phyloP scores from a whole-genome alignment of 2,329 filamentous ascomycete species.

The Didymella sp. region DNA sequence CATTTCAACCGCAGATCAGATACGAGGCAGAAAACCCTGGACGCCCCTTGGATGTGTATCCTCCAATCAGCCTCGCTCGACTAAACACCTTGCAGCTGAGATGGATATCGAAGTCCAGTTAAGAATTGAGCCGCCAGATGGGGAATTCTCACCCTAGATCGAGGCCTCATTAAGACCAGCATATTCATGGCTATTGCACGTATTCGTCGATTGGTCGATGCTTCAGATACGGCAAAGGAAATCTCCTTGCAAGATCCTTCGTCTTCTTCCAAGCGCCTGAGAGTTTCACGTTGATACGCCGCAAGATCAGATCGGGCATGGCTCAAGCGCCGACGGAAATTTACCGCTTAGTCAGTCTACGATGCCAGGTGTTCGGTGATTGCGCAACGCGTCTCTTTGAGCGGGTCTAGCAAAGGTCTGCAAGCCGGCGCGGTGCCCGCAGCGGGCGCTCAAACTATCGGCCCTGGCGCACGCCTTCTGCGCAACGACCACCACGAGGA shows the following conservation, averaged over 20 bases:
- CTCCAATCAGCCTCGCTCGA: constrained; percentile 11
- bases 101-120: background rate
- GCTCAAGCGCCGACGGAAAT: constrained; percentile 35
- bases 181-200: constrained; percentile 13
- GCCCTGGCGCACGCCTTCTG: constrained; percentile 24
- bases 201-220: constrained; percentile 32
- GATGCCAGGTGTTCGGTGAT: constrained; percentile 50
- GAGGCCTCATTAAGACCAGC: constrained; percentile 4
- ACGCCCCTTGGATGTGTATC: constrained; percentile 1
- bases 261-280: constrained; percentile 40
- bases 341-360: constrained; percentile 16
- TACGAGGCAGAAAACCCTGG: constrained; percentile 3
- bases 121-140: background rate
- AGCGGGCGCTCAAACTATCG: constrained; percentile 25
- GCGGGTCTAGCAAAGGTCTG: constrained; percentile 21
- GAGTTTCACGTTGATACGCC: constrained; percentile 45
- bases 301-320: constrained; percentile 39
- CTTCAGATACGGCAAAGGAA: constrained; percentile 31
- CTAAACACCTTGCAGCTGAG: constrained; percentile 2
- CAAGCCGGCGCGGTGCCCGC: constrained; percentile 27
- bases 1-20: constrained; percentile 17
- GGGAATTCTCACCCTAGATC: background rate
- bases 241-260: constrained; percentile 42
- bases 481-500: constrained; percentile 26
- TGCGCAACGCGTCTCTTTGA: constrained; percentile 44